Percentiles rank a stretch among this genome's conserved stretches.
Evolutionary conservation across 2,329 filamentous ascomycete species (phyloP).

Genomic region (Aspergillus pseudotamarii): DNA sequence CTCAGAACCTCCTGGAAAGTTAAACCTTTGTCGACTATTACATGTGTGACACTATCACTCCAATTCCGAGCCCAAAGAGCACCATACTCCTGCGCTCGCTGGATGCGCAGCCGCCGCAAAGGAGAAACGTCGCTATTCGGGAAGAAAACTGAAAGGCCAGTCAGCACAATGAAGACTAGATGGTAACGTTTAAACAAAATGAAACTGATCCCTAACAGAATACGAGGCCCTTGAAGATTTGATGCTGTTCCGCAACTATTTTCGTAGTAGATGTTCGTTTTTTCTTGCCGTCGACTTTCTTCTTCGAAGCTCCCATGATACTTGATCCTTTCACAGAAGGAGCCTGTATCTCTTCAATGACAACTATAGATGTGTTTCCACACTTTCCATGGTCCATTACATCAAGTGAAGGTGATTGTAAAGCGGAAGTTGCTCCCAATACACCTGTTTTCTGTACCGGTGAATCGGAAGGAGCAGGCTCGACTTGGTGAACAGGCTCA

Average conservation of each 20-base stretch:
- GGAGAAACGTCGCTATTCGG: conserved; percentile 76
- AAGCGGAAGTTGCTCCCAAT: conserved; percentile 8
- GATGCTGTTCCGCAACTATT: conserved; percentile 54
- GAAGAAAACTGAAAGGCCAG: conserved; percentile 62
- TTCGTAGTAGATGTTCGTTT: conserved; percentile 43
- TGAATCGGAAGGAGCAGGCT: conserved; percentile 4
- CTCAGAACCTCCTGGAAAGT: conserved; percentile 65
- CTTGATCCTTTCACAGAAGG: conserved; percentile 12
- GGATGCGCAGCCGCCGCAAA: conserved; percentile 70
- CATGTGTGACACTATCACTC: conserved; percentile 66
- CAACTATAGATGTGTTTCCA: not conserved
- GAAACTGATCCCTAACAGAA: conserved; percentile 55
- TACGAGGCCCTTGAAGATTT: conserved; percentile 62
- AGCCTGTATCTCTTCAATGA: not conserved
- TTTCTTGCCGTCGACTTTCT: conserved; percentile 23
- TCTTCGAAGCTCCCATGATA: conserved; percentile 20
- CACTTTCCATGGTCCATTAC: not conserved
- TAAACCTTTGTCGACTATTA: conserved; percentile 74
- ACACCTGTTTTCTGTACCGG: not conserved
- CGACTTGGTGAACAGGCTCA: not conserved
- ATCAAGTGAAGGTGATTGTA: not conserved
- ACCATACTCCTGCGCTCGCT: conserved; percentile 73
- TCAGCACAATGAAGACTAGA: not conserved
- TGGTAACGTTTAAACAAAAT: not conserved
- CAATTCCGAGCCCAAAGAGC: conserved; percentile 69